Conservation (phyloP, 2,329 filamentous ascomycete genomes). For the Hymenoscyphus repandus region DNA sequence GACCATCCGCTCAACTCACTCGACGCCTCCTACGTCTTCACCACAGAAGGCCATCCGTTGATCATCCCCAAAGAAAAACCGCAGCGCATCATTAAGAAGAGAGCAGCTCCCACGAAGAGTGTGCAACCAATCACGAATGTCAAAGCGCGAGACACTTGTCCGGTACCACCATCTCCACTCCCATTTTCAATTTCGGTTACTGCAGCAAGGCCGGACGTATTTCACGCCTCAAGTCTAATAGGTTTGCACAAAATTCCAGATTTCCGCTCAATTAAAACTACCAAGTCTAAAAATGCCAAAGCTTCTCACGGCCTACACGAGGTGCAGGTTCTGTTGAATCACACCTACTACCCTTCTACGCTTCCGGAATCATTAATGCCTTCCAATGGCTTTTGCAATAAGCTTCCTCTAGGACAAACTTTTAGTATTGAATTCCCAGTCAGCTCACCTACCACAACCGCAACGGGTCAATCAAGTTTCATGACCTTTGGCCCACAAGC, state of each 20-base stretch:
- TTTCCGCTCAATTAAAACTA: constrained; percentile 40
- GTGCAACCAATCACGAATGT: constrained; percentile 33
- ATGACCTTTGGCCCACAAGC: constrained; percentile 44
- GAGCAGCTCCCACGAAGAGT: constrained; percentile 19
- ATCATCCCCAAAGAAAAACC: constrained; percentile 60
- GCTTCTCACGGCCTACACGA: background rate
- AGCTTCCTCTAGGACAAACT: constrained; percentile 64
- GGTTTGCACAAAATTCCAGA: constrained; percentile 73
- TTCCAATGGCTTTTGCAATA: constrained; percentile 68
- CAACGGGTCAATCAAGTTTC: constrained; percentile 32
- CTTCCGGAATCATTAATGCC: constrained; percentile 72
- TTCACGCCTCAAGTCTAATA: constrained; percentile 81
- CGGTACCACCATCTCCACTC: constrained; percentile 50
- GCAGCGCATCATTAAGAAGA: constrained; percentile 9
- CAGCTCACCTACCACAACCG: constrained; percentile 31
- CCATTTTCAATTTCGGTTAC: constrained; percentile 74
- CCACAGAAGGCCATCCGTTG: constrained; percentile 90
- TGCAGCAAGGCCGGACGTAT: constrained; percentile 74
- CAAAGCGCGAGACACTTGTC: constrained; percentile 52
- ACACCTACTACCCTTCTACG: constrained; percentile 91
- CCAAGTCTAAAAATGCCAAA: background rate
- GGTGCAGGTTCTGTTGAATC: constrained; percentile 58
- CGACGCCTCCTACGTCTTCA: constrained; percentile 87
- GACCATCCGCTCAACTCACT: constrained; percentile 82
- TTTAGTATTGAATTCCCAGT: constrained; percentile 61